Evolutionary conservation across 140 eudicot species (phyloP), one percentile per base, ranked within the genome.

Genomic region (Flaveria floridana): DNA sequence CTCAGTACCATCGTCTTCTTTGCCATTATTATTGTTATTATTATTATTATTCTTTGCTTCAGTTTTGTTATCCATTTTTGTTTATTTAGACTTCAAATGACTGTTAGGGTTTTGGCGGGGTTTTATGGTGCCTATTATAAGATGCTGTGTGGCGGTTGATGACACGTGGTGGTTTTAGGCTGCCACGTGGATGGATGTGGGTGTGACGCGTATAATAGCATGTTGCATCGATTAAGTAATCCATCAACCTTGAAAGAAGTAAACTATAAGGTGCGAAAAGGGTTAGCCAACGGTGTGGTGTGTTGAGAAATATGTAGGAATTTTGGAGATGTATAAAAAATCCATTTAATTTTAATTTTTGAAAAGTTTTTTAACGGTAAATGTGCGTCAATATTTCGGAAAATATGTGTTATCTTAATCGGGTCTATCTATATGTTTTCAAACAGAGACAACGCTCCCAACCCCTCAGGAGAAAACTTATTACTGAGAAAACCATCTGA

Each of bases 81-180:
- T 42, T 41, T 25, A 0, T 28, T 28, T 28, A 16, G 15, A 3
- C 5, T 20, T 65, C 28, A 8, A 50, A 74, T 47, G 53, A 41
- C 67, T 0, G 67, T 7, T 6, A 14, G 19, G 69, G 75, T 68
- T 76, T 76, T 41, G 37, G 81, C 23, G 51, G 80, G 63, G 61
- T 68, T 77, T 77, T 77, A 77, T 73, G 48, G 47, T 10, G 10
- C 0, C 3, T 1, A 44, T 44, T 1, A 6, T 14, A 28, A 25
- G 20, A 61, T 16, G 39, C 53, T 65, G 15, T 18, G 66, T 77
- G 81, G 81, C 81, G 76, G 75, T 57, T 28, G 7, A 26, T 56
- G 70, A 18, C 75, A 68, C 81, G 81, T 77, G 62, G 20, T 21
- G 13, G 41, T 34, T 34, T 34, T 6, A 5, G 41, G 0, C 37